Evolutionary conservation across 1,139 yeast genomes (phyloP).

Genomic region (Diutina ranongensis): DNA sequence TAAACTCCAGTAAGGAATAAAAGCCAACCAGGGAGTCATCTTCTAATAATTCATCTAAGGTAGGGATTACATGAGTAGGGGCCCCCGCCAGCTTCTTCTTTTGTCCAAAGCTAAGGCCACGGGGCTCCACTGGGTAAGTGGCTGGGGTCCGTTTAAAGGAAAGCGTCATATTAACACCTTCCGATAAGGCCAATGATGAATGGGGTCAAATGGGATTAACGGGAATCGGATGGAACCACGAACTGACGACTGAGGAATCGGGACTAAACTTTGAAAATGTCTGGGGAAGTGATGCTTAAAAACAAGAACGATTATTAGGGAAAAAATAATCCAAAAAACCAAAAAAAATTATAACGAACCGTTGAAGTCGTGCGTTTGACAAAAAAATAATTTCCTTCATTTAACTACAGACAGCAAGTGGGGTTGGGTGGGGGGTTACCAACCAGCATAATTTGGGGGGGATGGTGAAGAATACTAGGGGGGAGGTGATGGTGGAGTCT

Average conservation of each 20-base stretch:
- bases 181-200: neutral
- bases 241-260: too few species aligned
- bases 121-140: conserved; percentile 1
- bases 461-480: too few species aligned
- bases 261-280: too few species aligned
- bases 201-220: neutral
- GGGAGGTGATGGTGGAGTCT: too few species aligned
- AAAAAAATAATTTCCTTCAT: neutral
- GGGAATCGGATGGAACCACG: too few species aligned
- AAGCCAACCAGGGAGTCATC: conserved; percentile 5
- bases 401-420: conserved; percentile 1
- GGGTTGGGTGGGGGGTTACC: neutral
- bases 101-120: neutral
- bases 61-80: conserved; percentile 1
- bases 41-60: neutral
- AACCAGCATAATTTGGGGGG: neutral
- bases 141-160: conserved; percentile 4
- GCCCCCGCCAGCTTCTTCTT: neutral
- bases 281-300: neutral
- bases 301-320: neutral
- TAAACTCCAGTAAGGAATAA: neutral
- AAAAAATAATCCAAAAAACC: neutral
- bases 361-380: conserved; percentile 2
- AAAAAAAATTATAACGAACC: neutral
- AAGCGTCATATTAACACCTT: conserved; percentile 2